phyloP scores from a whole-genome alignment of 73 alveolate species.

The Tetrahymena borealis region DNA sequence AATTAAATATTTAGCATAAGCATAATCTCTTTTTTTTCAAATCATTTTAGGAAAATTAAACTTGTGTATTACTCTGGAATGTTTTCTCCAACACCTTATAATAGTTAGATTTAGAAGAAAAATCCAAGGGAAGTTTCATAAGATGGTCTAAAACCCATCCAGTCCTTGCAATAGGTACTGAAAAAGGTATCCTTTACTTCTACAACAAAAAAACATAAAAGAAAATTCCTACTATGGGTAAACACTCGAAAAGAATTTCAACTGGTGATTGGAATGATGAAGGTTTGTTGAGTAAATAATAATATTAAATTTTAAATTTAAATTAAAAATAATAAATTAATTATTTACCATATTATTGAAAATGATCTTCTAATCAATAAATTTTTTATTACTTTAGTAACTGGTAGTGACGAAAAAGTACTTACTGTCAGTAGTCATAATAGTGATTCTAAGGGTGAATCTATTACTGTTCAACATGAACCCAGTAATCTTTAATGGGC shows the following conservation, averaged over 20 bases:
- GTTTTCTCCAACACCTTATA: slow-evolving; percentile 42
- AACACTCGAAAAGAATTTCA: slow-evolving; percentile 91
- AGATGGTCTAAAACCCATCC: slow-evolving; percentile 94
- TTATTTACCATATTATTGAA: too few relatives aligned
- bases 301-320: too few relatives aligned
- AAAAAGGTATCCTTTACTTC: slow-evolving; percentile 94
- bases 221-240: slow-evolving; percentile 93
- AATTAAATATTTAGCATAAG: background rate
- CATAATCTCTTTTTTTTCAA: background rate
- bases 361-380: too few relatives aligned
- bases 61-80: slow-evolving; percentile 31
- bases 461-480: slow-evolving; percentile 75
- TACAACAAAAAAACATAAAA: slow-evolving; percentile 93
- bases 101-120: slow-evolving; percentile 50
- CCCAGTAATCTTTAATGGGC: slow-evolving; percentile 85
- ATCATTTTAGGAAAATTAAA: background rate
- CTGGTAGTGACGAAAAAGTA: slow-evolving; percentile 90
- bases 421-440: slow-evolving; percentile 81
- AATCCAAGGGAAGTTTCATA: slow-evolving; percentile 74
- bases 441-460: slow-evolving; percentile 87
- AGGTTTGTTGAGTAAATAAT: slow-evolving; percentile 56
- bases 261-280: slow-evolving; percentile 92
- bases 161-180: slow-evolving; percentile 94
- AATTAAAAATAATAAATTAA: too few relatives aligned
- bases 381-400: slow-evolving; percentile 33